A percentile compares a stretch with the other conserved stretches of the same genome.
Conservation (phyloP, 2,329 filamentous ascomycete genomes). For the Penicillium griseofulvum region DNA sequence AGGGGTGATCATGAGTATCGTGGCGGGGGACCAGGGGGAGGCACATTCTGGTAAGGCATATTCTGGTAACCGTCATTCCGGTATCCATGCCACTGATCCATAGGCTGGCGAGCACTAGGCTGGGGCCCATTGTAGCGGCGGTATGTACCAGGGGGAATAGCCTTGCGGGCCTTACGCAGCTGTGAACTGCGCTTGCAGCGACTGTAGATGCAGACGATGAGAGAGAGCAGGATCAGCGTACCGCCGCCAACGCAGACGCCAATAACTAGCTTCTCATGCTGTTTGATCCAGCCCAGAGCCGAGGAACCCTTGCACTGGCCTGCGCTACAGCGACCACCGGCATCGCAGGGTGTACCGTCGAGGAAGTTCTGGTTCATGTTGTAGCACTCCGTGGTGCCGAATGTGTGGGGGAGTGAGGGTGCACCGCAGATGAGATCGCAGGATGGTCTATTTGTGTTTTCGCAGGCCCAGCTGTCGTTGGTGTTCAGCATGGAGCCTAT, state of each 20-base stretch:
- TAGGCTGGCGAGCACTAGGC: slow-evolving; percentile 11
- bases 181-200: slow-evolving; percentile 48
- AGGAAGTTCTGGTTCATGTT: slow-evolving; percentile 81
- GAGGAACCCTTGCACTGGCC: slow-evolving; percentile 73
- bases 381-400: slow-evolving; percentile 60
- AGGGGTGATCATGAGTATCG: slow-evolving; percentile 28
- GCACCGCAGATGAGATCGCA: slow-evolving; percentile 77
- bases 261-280: slow-evolving; percentile 79
- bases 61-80: slow-evolving; percentile 26
- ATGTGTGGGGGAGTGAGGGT: slow-evolving; percentile 62
- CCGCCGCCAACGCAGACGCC: slow-evolving; percentile 72
- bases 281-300: slow-evolving; percentile 70
- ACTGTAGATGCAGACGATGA: slow-evolving; percentile 65
- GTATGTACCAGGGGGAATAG: slow-evolving; percentile 7
- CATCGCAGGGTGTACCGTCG: slow-evolving; percentile 81
- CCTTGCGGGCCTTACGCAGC: slow-evolving; percentile 16
- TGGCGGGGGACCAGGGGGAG: slow-evolving; percentile 15
- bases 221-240: slow-evolving; percentile 65
- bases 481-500: slow-evolving; percentile 71
- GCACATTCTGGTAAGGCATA: slow-evolving; percentile 27
- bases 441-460: slow-evolving; percentile 50
- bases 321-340: slow-evolving; percentile 74
- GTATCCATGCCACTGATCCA: slow-evolving; percentile 26
- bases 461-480: slow-evolving; percentile 80
- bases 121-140: slow-evolving; percentile 7